These are phyloP conservation scores for Akanthomyces lecanii DNA, from an alignment of 2,329 filamentous ascomycete genomes.

Conservation along the genomic window DNA sequence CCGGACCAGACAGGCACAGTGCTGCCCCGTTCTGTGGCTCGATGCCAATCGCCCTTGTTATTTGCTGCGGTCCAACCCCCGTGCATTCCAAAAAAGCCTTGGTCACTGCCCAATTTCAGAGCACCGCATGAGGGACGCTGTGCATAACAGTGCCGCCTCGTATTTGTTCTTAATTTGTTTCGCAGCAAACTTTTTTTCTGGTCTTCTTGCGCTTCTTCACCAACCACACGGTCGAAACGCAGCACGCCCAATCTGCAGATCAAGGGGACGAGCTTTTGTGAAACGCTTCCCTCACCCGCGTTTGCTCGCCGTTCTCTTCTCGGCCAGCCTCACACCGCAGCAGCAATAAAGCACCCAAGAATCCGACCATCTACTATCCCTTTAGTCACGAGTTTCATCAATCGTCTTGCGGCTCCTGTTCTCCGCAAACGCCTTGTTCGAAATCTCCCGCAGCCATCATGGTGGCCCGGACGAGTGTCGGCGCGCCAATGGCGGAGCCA, in stretches of 20 bases:
- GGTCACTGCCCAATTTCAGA: constrained; percentile 7
- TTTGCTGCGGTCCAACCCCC: constrained; percentile 3
- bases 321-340: neutral
- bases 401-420: neutral
- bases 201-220: neutral
- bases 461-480: constrained; percentile 24
- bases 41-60: constrained; percentile 13
- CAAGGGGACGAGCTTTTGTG: constrained; percentile 15
- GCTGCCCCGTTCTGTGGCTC: neutral
- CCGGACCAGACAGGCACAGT: neutral
- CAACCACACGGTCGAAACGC: neutral
- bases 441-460: constrained; percentile 18
- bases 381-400: neutral
- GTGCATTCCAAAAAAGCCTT: constrained; percentile 10
- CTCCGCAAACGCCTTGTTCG: neutral
- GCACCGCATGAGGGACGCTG: neutral
- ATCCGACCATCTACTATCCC: neutral
- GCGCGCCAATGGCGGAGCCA: constrained; percentile 51
- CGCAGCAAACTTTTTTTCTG: neutral
- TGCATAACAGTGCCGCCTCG: constrained; percentile 2
- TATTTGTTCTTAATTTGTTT: neutral
- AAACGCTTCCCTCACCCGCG: constrained; percentile 12
- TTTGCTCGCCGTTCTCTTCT: constrained; percentile 2
- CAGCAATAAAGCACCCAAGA: neutral
- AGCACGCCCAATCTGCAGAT: neutral